Evolutionary conservation across 495 filamentous ascomycete genomes (phyloP).

Genomic region (Hapsidospora chrysogenum): DNA sequence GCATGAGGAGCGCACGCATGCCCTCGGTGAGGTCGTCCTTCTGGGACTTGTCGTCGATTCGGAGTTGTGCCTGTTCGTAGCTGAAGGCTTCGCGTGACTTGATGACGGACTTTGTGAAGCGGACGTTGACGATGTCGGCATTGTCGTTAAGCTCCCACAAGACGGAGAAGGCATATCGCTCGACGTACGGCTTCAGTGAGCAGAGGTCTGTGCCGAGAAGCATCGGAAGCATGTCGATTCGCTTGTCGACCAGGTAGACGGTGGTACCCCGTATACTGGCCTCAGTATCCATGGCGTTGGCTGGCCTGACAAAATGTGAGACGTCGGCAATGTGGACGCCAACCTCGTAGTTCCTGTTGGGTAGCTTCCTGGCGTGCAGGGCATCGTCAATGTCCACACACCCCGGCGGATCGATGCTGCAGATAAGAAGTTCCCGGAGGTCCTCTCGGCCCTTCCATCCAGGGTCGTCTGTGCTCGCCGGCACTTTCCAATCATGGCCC

Average conservation of each 20-base stretch:
- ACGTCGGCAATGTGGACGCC: slow-evolving; percentile 99
- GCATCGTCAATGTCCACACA: slow-evolving; percentile 99
- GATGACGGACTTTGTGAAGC: slow-evolving; percentile 95
- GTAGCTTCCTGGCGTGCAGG: slow-evolving; percentile 66
- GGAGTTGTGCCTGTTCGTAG: slow-evolving; percentile 86
- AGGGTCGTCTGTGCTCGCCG: slow-evolving; percentile 51
- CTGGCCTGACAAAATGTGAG: slow-evolving; percentile 93
- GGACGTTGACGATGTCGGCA: slow-evolving; percentile 63
- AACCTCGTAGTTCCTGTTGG: slow-evolving; percentile 90
- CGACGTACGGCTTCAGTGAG: slow-evolving; percentile 92
- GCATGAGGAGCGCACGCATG: slow-evolving; percentile 71
- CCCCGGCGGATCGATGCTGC: slow-evolving; percentile 91
- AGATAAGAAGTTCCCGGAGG: slow-evolving; percentile 71
- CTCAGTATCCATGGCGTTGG: slow-evolving; percentile 92
- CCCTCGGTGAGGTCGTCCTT: slow-evolving; percentile 78
- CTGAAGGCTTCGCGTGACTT: slow-evolving; percentile 95
- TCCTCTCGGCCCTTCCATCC: slow-evolving; percentile 78
- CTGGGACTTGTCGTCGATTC: slow-evolving; percentile 76
- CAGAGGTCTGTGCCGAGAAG: slow-evolving; percentile 91
- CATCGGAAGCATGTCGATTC: slow-evolving; percentile 97
- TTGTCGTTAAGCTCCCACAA: slow-evolving; percentile 82
- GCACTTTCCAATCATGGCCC: slow-evolving; percentile 90
- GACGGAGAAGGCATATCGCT: slow-evolving; percentile 90
- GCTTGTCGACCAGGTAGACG: slow-evolving; percentile 95
- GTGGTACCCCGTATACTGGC: slow-evolving; percentile 88